Conservation (phyloP, 768 basidiomycete species). For the Punctularia strigosozonata region DNA sequence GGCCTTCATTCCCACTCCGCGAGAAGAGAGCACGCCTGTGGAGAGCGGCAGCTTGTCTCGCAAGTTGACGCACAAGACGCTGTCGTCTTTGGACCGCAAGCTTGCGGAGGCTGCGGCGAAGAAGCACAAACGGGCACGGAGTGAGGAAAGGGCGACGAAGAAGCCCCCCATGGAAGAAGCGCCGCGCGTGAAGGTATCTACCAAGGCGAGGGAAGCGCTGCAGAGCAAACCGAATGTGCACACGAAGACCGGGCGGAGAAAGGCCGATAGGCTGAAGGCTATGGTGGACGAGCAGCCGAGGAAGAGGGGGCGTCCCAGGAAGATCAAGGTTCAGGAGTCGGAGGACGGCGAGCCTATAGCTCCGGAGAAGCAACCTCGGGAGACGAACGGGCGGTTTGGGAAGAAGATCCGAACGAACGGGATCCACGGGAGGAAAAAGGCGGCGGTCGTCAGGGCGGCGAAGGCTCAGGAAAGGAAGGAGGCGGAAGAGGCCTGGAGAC, state of each 20-base stretch:
- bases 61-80: slow-evolving; percentile 38
- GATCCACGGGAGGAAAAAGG: slow-evolving; percentile 26
- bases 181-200: slow-evolving; percentile 19
- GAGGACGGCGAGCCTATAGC: slow-evolving; percentile 27
- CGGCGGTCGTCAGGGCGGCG: slow-evolving; percentile 12
- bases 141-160: slow-evolving; percentile 32
- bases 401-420: slow-evolving; percentile 43
- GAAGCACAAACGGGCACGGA: slow-evolving; percentile 17
- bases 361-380: slow-evolving; percentile 44
- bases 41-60: slow-evolving; percentile 24
- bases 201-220: slow-evolving; percentile 19
- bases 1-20: slow-evolving; percentile 29
- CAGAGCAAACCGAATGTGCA: slow-evolving; percentile 1
- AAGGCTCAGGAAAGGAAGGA: slow-evolving; percentile 11
- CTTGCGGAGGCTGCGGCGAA: slow-evolving; percentile 27
- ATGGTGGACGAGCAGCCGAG: slow-evolving; percentile 10
- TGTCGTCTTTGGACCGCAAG: slow-evolving; percentile 44
- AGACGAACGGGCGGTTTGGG: slow-evolving; percentile 55
- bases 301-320: slow-evolving; percentile 8
- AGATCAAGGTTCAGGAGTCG: slow-evolving; percentile 3
- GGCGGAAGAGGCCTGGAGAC: slow-evolving; percentile 11
- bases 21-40: slow-evolving; percentile 21
- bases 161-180: slow-evolving; percentile 32
- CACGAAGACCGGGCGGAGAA: slow-evolving; percentile 3
- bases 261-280: slow-evolving; percentile 8